phyloP scores from a whole-genome alignment of 768 basidiomycete species.

The Leucocoprinus sp. region DNA sequence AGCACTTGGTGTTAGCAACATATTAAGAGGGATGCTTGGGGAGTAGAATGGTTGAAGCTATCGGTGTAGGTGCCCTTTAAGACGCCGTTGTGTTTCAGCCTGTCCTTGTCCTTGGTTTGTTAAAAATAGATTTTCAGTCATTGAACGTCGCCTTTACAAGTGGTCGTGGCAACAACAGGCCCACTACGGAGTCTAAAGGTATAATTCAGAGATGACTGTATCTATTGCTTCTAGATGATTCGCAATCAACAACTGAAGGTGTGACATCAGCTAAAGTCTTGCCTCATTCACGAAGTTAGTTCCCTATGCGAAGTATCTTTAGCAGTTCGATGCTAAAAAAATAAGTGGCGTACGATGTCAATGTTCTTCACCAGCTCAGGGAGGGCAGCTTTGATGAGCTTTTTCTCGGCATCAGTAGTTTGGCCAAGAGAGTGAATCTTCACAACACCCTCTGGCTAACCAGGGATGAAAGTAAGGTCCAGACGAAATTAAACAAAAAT shows the following conservation, averaged over 20 bases:
- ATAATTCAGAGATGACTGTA: not conserved
- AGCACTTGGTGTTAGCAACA: not conserved
- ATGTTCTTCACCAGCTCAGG: constrained; percentile 75
- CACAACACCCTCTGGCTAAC: constrained; percentile 70
- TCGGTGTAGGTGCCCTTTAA: not conserved
- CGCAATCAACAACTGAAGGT: constrained; percentile 1
- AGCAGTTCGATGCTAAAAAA: not conserved
- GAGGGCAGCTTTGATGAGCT: constrained; percentile 72
- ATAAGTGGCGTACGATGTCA: constrained; percentile 40
- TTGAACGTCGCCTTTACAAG: not conserved
- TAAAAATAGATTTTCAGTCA: constrained; percentile 1
- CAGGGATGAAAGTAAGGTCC: not conserved
- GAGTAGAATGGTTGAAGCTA: not conserved
- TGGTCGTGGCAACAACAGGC: too few relatives aligned
- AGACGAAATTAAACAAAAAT: constrained; percentile 6
- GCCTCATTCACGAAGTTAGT: constrained; percentile 28
- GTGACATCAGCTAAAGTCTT: constrained; percentile 4
- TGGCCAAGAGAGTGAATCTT: constrained; percentile 78
- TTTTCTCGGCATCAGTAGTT: constrained; percentile 62
- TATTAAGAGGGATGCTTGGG: not conserved
- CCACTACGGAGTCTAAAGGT: not conserved
- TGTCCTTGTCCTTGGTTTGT: not conserved
- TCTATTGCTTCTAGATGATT: not conserved
- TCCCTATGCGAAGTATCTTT: constrained; percentile 20
- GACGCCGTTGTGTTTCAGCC: constrained; percentile 5